Evolutionary conservation across 441 rosid species (phyloP).

Genomic region (Breynia disticha): DNA sequence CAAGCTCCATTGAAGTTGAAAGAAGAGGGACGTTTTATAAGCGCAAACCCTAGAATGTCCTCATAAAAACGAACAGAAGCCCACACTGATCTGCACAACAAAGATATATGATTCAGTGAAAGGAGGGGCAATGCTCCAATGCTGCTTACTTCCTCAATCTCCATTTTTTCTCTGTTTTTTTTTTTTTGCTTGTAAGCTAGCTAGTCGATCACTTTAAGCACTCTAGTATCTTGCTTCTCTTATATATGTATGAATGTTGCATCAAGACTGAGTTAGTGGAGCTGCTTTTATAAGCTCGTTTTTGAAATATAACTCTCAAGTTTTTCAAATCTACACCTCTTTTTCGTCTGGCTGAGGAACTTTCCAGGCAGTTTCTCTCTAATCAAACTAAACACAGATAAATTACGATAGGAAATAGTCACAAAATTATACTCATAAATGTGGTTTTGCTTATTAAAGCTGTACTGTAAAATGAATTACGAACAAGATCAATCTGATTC

Average conservation of each 20-base stretch:
- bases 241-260: neutral
- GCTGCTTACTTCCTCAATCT: constrained; percentile 38
- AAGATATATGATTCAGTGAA: constrained; percentile 51
- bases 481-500: too few relatives aligned
- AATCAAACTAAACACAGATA: constrained; percentile 12
- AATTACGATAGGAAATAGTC: neutral
- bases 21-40: constrained; percentile 67
- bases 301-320: neutral
- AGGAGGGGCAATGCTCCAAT: constrained; percentile 37
- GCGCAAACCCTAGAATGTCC: constrained; percentile 51
- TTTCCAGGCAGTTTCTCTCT: constrained; percentile 42
- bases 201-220: too few relatives aligned
- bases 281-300: too few relatives aligned
- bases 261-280: neutral
- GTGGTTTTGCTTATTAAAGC: too few relatives aligned
- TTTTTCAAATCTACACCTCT: constrained; percentile 15
- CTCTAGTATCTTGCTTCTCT: neutral
- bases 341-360: constrained; percentile 28
- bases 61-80: constrained; percentile 42
- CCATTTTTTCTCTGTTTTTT: constrained; percentile 9
- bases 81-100: constrained; percentile 47
- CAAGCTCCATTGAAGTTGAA: constrained; percentile 74
- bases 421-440: too few relatives aligned
- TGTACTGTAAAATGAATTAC: too few relatives aligned
- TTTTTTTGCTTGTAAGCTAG: neutral